Conservation (phyloP, 805 yeast species). For the Pichia manshurica region DNA sequence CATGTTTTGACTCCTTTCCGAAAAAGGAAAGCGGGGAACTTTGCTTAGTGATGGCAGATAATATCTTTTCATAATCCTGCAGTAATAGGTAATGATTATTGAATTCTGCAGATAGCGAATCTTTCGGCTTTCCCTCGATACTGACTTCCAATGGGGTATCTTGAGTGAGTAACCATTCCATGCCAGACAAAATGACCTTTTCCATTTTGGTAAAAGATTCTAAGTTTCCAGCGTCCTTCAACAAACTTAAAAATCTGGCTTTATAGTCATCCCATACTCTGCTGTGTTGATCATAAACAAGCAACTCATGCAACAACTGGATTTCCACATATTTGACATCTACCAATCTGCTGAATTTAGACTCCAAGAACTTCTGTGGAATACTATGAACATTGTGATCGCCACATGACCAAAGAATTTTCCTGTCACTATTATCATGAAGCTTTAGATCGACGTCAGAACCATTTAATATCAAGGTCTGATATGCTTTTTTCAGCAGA, state of each 20-base stretch:
- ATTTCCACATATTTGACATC: conserved; percentile 32
- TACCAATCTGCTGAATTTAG: conserved; percentile 4
- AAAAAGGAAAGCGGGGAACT: conserved; percentile 2
- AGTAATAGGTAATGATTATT: conserved; percentile 21
- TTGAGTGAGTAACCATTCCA: conserved; percentile 13
- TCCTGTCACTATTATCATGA: conserved; percentile 57
- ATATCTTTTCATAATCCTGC: conserved; percentile 20
- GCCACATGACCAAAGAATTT: conserved; percentile 49
- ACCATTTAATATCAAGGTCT: conserved; percentile 16
- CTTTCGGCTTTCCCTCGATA: conserved; percentile 12
- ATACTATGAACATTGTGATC: conserved; percentile 25
- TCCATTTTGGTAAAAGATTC: conserved; percentile 33
- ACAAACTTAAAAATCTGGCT: conserved; percentile 13
- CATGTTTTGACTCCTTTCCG: neutral
- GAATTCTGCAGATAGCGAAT: conserved; percentile 18
- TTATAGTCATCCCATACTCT: conserved; percentile 23
- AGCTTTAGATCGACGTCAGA: conserved; percentile 29
- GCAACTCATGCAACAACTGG: conserved; percentile 35
- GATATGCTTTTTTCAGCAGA: conserved; percentile 15
- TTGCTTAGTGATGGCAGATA: conserved; percentile 14
- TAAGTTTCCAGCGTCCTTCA: neutral
- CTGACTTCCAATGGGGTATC: conserved; percentile 11
- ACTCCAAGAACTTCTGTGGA: conserved; percentile 22
- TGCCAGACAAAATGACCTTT: conserved; percentile 28
- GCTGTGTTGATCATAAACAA: conserved; percentile 31